Evolutionary conservation across 2,329 filamentous ascomycete species (phyloP).

Genomic region (Trichoderma sp.): DNA sequence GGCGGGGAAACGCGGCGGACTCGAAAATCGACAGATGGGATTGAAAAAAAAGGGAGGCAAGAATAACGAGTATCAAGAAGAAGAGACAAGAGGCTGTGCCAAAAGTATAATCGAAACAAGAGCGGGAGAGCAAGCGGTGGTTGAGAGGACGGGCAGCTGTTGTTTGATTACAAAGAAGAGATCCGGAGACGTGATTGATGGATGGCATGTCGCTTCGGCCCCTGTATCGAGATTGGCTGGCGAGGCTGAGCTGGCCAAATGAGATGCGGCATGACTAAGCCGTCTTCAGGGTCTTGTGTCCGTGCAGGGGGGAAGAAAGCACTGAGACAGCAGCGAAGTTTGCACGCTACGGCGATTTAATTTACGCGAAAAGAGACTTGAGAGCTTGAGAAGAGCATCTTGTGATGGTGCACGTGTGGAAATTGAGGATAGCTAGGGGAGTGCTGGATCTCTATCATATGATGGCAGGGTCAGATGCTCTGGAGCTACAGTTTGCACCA

Average conservation of each 20-base stretch:
- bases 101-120: neutral
- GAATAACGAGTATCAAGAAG: neutral
- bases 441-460: neutral
- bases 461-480: neutral
- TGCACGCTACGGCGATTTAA: neutral
- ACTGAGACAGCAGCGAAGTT: neutral
- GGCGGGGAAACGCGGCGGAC: constrained; percentile 14
- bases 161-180: constrained; percentile 19
- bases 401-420: neutral
- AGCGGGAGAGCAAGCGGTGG: neutral
- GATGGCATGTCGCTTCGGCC: constrained; percentile 11
- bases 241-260: constrained; percentile 18
- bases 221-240: constrained; percentile 18
- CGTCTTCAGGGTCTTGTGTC: neutral
- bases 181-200: constrained; percentile 16
- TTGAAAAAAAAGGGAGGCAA: neutral
- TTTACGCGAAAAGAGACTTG: neutral
- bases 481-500: neutral
- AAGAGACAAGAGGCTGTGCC: neutral
- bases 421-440: neutral
- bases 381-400: neutral
- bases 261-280: constrained; percentile 17
- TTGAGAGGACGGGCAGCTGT: constrained; percentile 8
- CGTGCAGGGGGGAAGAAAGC: neutral
- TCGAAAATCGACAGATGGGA: neutral